These are phyloP conservation scores for Lactifluus subvellereus DNA, from an alignment of 768 basidiomycete genomes.

Conservation along the genomic window DNA sequence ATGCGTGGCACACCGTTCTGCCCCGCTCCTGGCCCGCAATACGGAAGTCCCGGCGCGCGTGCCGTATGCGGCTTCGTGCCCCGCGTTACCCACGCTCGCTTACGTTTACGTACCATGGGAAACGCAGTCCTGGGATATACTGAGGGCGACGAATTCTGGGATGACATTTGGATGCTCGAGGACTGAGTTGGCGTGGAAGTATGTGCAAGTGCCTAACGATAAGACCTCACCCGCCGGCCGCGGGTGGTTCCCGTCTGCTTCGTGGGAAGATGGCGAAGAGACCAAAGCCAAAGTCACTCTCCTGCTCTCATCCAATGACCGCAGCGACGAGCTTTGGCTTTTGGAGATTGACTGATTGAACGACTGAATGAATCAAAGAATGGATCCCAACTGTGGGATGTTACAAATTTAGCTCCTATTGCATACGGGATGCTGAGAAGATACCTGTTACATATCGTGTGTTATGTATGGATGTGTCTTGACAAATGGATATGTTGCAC, in stretches of 20 bases:
- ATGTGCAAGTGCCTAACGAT: neutral
- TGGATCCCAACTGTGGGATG: too few relatives aligned
- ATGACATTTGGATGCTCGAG: slow-evolving; percentile 36
- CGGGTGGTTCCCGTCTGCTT: neutral
- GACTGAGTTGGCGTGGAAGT: neutral
- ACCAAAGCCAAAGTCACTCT: neutral
- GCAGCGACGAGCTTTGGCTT: slow-evolving; percentile 40
- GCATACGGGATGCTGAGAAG: too few relatives aligned
- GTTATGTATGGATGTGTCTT: too few relatives aligned
- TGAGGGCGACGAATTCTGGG: slow-evolving; percentile 38
- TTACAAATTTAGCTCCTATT: too few relatives aligned
- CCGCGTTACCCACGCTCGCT: slow-evolving; percentile 20
- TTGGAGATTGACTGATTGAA: slow-evolving; percentile 29
- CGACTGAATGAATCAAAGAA: neutral
- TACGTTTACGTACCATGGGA: slow-evolving; percentile 36
- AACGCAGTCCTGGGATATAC: slow-evolving; percentile 36
- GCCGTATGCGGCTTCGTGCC: slow-evolving; percentile 35
- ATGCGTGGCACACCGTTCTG: neutral
- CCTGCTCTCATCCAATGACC: slow-evolving; percentile 37
- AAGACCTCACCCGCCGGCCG: neutral
- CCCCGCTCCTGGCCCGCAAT: slow-evolving; percentile 29
- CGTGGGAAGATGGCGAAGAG: neutral
- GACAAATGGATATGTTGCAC: too few relatives aligned
- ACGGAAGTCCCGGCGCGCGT: slow-evolving; percentile 32
- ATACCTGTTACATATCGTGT: too few relatives aligned